Base-by-base conservation (phyloP, 2,329 filamentous ascomycete species). In the Arthroderma sp. region DNA sequence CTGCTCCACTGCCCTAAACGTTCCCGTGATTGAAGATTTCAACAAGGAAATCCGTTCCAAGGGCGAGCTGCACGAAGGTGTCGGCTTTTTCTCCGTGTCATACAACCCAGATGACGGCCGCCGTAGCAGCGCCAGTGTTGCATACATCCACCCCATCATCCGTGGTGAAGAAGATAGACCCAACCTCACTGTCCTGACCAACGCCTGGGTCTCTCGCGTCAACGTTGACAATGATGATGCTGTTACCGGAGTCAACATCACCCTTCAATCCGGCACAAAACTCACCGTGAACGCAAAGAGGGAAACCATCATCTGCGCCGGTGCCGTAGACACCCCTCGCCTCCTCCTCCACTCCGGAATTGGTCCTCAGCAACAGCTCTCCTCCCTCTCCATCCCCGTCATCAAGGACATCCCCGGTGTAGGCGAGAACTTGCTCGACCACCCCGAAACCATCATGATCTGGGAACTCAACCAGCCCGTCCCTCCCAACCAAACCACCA, bases 121-220 rank as follows among this genome's bases (percentile, higher is more conserved):
- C 55, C 79, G 87, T 50, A 89, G 83, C 68, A 88, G 83, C 60
- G 86, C 87, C 48, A 87, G 82, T 47, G 86, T 94, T 22, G 87
- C 87, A 11, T 94, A 94, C 67, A 88, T 94, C 58, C 87, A 94
- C 66, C 87, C 87, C 32, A 87, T 94, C 57, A 75, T 94, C 43
- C 78, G 82, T 36, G 85, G 85, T 36, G 81, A 87, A 40, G 85
- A 94, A 72, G 77, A 80, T 61, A 74, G 85, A 46, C 78, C 84
- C 9, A 94, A 94, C 68, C 65, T 94, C 61, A 91, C 84, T 33
- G 73, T 94, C 49, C 71, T 94, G 48, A 94, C 86, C 59, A 82
- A 93, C 59, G 83, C 86, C 28, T 91, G 85, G 80, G 87, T 94
- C 49, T 83, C 78, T 61, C 84, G 81, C 62, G 67, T 94, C 59